A percentile compares a stretch with the other conserved stretches of the same genome.
phyloP scores from a whole-genome alignment of 345 rosid species.

The Carallia brachiata region DNA sequence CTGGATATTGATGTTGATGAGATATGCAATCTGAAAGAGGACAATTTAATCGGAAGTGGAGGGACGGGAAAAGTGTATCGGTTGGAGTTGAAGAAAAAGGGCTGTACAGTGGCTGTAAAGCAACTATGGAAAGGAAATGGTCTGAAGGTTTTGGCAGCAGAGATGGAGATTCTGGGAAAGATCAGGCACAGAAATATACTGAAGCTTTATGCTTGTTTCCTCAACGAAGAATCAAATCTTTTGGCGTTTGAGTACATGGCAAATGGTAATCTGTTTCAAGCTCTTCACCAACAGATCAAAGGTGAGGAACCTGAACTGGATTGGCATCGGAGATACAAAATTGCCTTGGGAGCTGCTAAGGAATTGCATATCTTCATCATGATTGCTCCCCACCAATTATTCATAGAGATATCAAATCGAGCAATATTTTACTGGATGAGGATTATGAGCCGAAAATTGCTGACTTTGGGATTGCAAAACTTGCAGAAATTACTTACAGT shows the following conservation, averaged over 20 bases:
- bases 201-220: conserved; percentile 71
- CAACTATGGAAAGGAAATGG: conserved; percentile 54
- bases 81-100: conserved; percentile 62
- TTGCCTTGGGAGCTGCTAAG: conserved; percentile 78
- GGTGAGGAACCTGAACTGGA: conserved; percentile 52
- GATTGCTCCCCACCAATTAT: conserved; percentile 76
- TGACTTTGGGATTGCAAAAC: conserved; percentile 87
- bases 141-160: conserved; percentile 56
- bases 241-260: conserved; percentile 84
- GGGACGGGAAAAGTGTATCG: conserved; percentile 87
- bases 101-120: conserved; percentile 73
- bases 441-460: conserved; percentile 78
- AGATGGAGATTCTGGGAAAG: conserved; percentile 76
- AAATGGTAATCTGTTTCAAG: conserved; percentile 69
- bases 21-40: conserved; percentile 59
- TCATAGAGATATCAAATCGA: conserved; percentile 84
- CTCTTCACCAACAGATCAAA: conserved; percentile 53
- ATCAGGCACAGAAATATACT: conserved; percentile 78
- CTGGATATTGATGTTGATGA: conserved; percentile 74
- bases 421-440: conserved; percentile 69
- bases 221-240: conserved; percentile 56
- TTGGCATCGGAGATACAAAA: conserved; percentile 69
- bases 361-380: conserved; percentile 82
- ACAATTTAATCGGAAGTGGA: conserved; percentile 70
- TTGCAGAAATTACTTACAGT: conserved; percentile 41